Percentiles rank a stretch among this genome's conserved stretches.
Evolutionary conservation across 495 filamentous ascomycete species (phyloP).

Genomic region (Pseudevernia furfuracea): DNA sequence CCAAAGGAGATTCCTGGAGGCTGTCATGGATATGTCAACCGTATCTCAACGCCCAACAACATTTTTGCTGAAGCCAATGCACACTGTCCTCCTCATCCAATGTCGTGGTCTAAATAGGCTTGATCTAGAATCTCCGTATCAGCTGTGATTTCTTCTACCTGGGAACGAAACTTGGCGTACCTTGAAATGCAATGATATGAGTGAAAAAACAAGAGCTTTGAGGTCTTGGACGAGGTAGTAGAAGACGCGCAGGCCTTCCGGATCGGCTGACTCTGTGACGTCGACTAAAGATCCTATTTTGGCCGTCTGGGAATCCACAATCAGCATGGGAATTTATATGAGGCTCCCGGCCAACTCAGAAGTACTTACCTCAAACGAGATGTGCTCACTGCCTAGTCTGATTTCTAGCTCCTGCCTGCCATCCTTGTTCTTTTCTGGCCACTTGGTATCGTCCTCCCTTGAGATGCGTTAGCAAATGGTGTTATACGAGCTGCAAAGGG

Average conservation of each 20-base stretch:
- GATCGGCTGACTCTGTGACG: conserved; percentile 90
- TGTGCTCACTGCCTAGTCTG: conserved; percentile 87
- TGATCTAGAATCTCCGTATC: conserved; percentile 47
- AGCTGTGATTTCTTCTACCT: neutral
- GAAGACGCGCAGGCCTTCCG: conserved; percentile 96
- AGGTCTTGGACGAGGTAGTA: conserved; percentile 98
- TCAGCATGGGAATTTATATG: conserved; percentile 16
- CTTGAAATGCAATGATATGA: conserved; percentile 98
- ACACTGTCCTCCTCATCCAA: neutral
- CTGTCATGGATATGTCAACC: neutral
- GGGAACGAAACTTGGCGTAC: conserved; percentile 34
- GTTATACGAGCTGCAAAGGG: neutral
- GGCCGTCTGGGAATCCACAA: conserved; percentile 58
- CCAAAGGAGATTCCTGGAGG: neutral
- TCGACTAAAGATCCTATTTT: conserved; percentile 98
- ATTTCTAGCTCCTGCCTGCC: conserved; percentile 97
- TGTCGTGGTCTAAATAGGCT: conserved; percentile 58
- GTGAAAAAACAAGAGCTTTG: conserved; percentile 91
- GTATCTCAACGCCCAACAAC: neutral
- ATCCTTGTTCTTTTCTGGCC: conserved; percentile 99
- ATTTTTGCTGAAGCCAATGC: neutral
- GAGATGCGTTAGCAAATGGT: conserved; percentile 26
- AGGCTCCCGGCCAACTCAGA: neutral
- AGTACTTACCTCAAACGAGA: conserved; percentile 79
- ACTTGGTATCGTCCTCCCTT: conserved; percentile 98